Evolutionary conservation across 1,139 yeast species (phyloP), one percentile per base, ranked within the genome.

Genomic region (Arxiozyma heterogenica): DNA sequence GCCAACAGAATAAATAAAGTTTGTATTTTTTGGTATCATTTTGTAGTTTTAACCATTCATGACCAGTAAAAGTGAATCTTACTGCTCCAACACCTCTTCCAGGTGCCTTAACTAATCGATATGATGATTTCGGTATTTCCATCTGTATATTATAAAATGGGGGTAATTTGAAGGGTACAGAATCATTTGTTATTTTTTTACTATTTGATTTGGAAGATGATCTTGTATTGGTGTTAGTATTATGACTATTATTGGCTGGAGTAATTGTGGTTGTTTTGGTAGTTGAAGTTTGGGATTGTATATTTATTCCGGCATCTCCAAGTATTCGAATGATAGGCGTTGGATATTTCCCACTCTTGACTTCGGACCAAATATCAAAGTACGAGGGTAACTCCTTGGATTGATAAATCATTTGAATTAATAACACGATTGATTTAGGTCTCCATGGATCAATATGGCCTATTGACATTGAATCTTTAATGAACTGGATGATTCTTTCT

Each of bases 141-240:
- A 75, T 64, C 47, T 72, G 71, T 22, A 78, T 62, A 3, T 62
- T 64, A 62, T 73, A 82, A 64, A 82, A 82, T 1, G 83, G 82
- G 9, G 58, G 49, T 39, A 47, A 22, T 23, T 39, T 45, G 30
- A 55, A 54, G 21, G 55, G 52, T 18, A 43, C 54, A 15, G 9
- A 43, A 9, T 48, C 50, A 23, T 48, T 27, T 5, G 34, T 12
- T 30, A 17, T 27, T 20, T 39, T 41, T 18, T 17, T 41, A 25
- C 30, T 41, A 17, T 41, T 23, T 7, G 6, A 18, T 15, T 15
- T 34, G 12, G 39, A 34, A 9, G 39, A 34, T 12, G 39, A 3
- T 34, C n/a, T 30, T 30, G 38, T 30, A 39, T 17, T 23, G 18
- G 41, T 20, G 11, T 44, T 5, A 6, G 22, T 34, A 20, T 25